Base-by-base conservation (phyloP, 441 rosid species). In the Erodium moschatum region DNA sequence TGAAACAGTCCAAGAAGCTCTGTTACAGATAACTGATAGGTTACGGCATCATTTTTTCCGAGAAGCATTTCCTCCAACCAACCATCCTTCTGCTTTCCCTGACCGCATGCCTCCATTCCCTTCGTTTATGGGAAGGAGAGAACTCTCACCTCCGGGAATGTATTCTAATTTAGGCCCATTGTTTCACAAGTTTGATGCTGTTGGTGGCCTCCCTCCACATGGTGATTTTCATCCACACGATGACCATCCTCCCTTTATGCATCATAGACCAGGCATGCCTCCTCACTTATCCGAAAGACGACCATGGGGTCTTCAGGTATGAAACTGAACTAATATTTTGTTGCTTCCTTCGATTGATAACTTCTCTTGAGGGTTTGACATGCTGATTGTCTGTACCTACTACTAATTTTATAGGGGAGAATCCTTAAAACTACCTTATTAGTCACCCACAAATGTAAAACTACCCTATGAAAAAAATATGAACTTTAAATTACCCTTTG, bases 241-340 rank as follows among this genome's bases (percentile, higher is more conserved):
- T 54, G 86, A 85, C 42, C 42, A 38, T 38, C 42, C 42, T 69
- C 79, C 76, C 74, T 87, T 85, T 75, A 77, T 78, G 82, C 87
- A 78, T 69, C 83, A 78, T 62, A 80, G 86, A 70, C 77, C 86
- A 2, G 84, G 81, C 69, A 74, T 84, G 78, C 85, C 79, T 44
- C 80, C 78, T 40, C 86, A 81, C 80, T 61, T 82, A 11, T 67
- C 83, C 35, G 89, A 85, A 73, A 85, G 86, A 73, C 82, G 78
- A 76, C 86, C 86, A 18, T 87, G 96, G 96, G 86, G 79, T 52
- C 88, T 81, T 73, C 85, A 85, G 92, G 92, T 89, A 82, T 73
- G 0, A 8, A 67, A 40, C 40, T 68, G 11, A 58, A 20, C 64
- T 52, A 19, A 18, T 56, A 54, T 6, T 54, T 9, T 6, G 9